phyloP scores from a whole-genome alignment of 371 early-diverging fungal genomes.

The Neoconidiobolus thromboides region DNA sequence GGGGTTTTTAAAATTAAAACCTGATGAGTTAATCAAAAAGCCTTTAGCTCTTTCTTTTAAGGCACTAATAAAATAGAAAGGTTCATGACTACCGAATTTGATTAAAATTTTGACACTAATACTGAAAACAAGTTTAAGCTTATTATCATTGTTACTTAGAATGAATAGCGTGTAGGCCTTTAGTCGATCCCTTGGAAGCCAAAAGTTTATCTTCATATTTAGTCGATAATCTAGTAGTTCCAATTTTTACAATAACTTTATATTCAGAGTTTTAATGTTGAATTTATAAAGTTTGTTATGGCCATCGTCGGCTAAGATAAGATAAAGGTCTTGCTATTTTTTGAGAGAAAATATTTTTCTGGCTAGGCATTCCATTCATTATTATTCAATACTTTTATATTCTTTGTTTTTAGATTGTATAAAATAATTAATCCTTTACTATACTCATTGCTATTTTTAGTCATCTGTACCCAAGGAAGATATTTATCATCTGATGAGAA shows the following conservation, averaged over 20 bases:
- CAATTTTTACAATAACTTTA: background rate
- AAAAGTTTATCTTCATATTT: conserved; percentile 20
- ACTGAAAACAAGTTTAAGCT: conserved; percentile 13
- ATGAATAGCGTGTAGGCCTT: conserved; percentile 19
- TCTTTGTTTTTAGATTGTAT: conserved; percentile 4
- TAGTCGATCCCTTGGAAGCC: conserved; percentile 23
- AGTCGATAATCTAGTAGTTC: conserved; percentile 13
- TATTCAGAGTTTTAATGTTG: conserved; percentile 16
- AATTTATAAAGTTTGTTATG: conserved; percentile 30
- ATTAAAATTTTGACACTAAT: conserved; percentile 13
- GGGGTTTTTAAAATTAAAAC: conserved; percentile 38
- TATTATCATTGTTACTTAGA: conserved; percentile 17
- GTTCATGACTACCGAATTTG: conserved; percentile 19
- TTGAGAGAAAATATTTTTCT: conserved; percentile 27
- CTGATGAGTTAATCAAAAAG: conserved; percentile 42
- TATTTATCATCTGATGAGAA: conserved; percentile 35
- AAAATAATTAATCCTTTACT: conserved; percentile 50
- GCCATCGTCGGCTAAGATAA: conserved; percentile 36
- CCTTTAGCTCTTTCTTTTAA: conserved; percentile 42
- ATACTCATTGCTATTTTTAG: conserved; percentile 43
- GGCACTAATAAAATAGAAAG: conserved; percentile 47
- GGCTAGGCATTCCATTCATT: conserved; percentile 46
- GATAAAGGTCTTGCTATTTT: conserved; percentile 26
- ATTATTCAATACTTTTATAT: conserved; percentile 20
- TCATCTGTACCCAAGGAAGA: conserved; percentile 58